Base-by-base conservation (phyloP, 441 rosid genomes). In the Arabidopsis hybrid region DNA sequence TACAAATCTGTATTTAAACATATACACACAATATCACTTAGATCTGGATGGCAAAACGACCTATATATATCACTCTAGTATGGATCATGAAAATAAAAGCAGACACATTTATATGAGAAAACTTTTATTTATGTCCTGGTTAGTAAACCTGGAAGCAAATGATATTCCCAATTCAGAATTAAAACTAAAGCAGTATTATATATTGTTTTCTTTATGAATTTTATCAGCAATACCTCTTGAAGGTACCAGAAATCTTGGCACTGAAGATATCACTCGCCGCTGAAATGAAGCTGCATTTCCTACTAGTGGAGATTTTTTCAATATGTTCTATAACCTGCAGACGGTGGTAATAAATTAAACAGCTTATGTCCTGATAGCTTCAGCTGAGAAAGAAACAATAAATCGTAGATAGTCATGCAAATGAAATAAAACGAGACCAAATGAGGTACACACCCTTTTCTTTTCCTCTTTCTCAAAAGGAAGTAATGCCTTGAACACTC, bases 231-330 rank as follows among this genome's bases (percentile, higher is more conserved):
- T 81, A 95, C 99, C 97, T 95, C 86, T 88, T 91, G 80, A 92
- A 89, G 84, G 97, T 91, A 74, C 99, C 99, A 40, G 99, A 95
- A 82, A 92, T 82, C 86, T 95, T 95, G 73, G 99, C 97, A 51
- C 66, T 75, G 85, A 95, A 95, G 77, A 92, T 86, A 79, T 92
- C 97, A 64, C 50, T 47, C 43, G 99, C 97, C 47, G 91, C 96
- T 58, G 89, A 83, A 72, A 92, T 78, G 72, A 91, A 95, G 84
- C 92, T 88, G 83, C 91, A 86, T 78, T 89, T 89, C 78, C 96
- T 85, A 72, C 83, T 73, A 10, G 83, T 71, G 38, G 85, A 84
- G 64, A 95, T 85, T 85, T 95, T 92, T 55, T 95, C 97, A 66
- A 92, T 78, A 77, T 95, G 91, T 39, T 86, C 86, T 71, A 91